Evolutionary conservation across 108 stramenopile species (phyloP), one percentile per base, ranked within the genome.

Genomic region (Pseudonitzschia multistriata): DNA sequence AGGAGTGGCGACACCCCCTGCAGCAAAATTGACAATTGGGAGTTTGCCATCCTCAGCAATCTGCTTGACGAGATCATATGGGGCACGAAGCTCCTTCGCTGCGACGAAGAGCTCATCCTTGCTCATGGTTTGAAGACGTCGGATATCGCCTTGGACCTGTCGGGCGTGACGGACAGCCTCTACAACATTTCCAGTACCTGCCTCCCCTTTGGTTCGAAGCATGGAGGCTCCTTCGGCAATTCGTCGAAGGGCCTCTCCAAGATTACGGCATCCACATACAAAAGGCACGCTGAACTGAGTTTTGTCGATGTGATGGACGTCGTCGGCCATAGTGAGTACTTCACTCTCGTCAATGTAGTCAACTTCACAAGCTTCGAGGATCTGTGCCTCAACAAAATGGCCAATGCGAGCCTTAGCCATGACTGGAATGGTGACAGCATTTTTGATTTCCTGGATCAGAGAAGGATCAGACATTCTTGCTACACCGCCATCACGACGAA

Each of bases 341-440:
- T 99, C 98, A 39, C 77, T 80, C 83, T 99, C 98, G 70, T 99
- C 98, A 74, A 99, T 98, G 91, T 97, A 99, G 73, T 99, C 98
- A 62, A 98, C 72, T 74, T 98, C 98, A 60, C 95, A 88, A 0
- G 98, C 96, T 82, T 99, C 96, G 63, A 99, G 81, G 69, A 99
- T 97, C 76, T 99, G 98, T 0, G 98, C 96, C 81, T 99, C 98
- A 30, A 99, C 98, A 69, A 98, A 98, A 81, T 99, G 98, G 49
- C 98, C 98, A 67, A 99, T 99, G 37, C 98, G 94, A 7, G 97
- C 93, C 85, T 99, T 99, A 62, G 98, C 98, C 98, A 99, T 99
- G 69, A 99, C 98, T 14, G 98, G 98, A 78, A 99, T 99, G 71
- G 96, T 96, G 22, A 99, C 98, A 42, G 98, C 97, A 57, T 91